phyloP scores from a whole-genome alignment of 495 filamentous ascomycete species.

The Podospora appendiculata region DNA sequence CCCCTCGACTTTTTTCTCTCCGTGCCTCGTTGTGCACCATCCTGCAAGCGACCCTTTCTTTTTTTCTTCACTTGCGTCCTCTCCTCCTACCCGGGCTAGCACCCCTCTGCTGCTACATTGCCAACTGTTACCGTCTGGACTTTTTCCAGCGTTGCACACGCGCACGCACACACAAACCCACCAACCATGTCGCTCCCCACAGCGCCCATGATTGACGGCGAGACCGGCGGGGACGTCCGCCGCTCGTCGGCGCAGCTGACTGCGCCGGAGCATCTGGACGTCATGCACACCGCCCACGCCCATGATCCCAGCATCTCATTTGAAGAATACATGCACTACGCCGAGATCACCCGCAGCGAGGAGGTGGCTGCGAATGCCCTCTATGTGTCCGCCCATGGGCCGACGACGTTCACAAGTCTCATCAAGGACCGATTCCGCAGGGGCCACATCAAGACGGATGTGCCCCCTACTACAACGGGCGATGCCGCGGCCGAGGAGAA shows the following conservation, averaged over 20 bases:
- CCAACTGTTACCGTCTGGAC: no score
- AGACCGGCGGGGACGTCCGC: constrained; percentile 5
- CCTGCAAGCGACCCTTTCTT: no score
- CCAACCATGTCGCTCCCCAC: constrained; percentile 1
- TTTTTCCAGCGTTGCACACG: no score
- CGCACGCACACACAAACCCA: no score
- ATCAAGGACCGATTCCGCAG: constrained; percentile 23
- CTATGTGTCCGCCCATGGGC: constrained; percentile 16
- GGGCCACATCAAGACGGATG: neutral
- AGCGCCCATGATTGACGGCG: constrained; percentile 14
- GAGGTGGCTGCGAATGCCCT: constrained; percentile 28
- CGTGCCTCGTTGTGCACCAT: no score
- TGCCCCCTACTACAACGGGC: constrained; percentile 4
- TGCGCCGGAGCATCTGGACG: constrained; percentile 5
- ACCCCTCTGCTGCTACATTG: no score
- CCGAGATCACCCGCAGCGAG: constrained; percentile 34
- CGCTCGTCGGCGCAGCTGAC: constrained; percentile 7
- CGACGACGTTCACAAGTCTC: constrained; percentile 19
- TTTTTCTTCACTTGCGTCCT: no score
- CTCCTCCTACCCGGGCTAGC: no score
- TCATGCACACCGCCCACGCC: neutral
- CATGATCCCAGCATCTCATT: constrained; percentile 22
- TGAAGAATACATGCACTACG: constrained; percentile 47
- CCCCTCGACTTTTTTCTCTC: no score
- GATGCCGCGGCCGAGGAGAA: constrained; percentile 11